A percentile compares a stretch with the other conserved stretches of the same genome.
These are phyloP conservation scores for Gaeumannomyces tritici DNA, from an alignment of 2,329 filamentous ascomycete species.

Conservation along the genomic window DNA sequence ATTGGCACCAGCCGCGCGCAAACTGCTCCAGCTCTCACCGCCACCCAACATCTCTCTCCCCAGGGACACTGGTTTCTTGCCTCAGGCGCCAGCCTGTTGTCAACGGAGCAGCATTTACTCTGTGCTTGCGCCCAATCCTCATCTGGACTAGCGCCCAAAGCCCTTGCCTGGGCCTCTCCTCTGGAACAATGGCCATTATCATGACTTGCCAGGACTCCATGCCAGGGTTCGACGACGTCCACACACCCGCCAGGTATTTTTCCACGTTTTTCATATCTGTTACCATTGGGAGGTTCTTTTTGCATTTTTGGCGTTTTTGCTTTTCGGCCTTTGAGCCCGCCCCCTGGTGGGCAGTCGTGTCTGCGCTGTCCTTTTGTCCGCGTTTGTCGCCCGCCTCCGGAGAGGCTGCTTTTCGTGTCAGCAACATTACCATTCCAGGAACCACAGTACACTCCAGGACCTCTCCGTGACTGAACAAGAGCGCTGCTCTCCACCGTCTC, in stretches of 20 bases:
- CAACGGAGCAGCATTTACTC: background rate
- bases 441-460: slow-evolving; percentile 2
- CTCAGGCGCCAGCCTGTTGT: background rate
- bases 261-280: slow-evolving; percentile 38
- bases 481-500: background rate
- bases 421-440: slow-evolving; percentile 1
- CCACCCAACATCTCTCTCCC: background rate
- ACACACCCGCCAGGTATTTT: slow-evolving; percentile 52
- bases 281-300: slow-evolving; percentile 32
- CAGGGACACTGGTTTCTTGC: background rate
- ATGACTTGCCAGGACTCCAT: slow-evolving; percentile 26
- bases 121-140: background rate
- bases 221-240: slow-evolving; percentile 49
- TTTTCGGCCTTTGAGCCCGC: slow-evolving; percentile 15
- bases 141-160: background rate
- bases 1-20: background rate
- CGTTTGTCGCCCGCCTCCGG: background rate
- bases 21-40: background rate
- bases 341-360: slow-evolving; percentile 20
- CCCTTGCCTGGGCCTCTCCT: background rate
- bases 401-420: background rate
- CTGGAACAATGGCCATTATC: slow-evolving; percentile 17
- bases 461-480: background rate
- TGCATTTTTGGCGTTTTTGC: slow-evolving; percentile 17
- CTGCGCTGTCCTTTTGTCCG: slow-evolving; percentile 8